A percentile compares a stretch with the other conserved stretches of the same genome.
These are phyloP conservation scores for Penicillium sp. DNA, from an alignment of 2,329 filamentous ascomycete genomes.

Conservation along the genomic window DNA sequence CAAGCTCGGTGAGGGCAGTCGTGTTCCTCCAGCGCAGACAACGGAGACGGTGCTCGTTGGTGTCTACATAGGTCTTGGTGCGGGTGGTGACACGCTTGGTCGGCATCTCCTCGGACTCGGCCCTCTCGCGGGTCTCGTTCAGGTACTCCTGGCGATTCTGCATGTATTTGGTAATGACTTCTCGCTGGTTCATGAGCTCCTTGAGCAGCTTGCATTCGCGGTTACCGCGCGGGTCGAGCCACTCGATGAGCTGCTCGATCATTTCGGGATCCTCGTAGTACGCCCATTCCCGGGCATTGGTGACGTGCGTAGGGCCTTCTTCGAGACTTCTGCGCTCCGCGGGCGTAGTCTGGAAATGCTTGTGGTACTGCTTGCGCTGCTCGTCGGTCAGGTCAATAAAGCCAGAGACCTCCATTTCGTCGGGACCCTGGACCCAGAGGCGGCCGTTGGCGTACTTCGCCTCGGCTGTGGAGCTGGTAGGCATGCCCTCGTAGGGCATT, in stretches of 20 bases:
- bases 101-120: slow-evolving; percentile 46
- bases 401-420: slow-evolving; percentile 79
- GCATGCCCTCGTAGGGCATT: slow-evolving; percentile 90
- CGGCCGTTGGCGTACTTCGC: slow-evolving; percentile 92
- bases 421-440: slow-evolving; percentile 94
- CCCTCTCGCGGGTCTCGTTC: slow-evolving; percentile 50
- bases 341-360: slow-evolving; percentile 76
- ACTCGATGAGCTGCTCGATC: slow-evolving; percentile 75
- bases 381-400: slow-evolving; percentile 77
- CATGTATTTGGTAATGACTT: slow-evolving; percentile 78
- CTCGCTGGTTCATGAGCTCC: slow-evolving; percentile 73
- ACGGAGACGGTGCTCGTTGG: slow-evolving; percentile 50
- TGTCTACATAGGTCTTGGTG: slow-evolving; percentile 58
- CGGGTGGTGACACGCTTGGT: slow-evolving; percentile 61
- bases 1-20: slow-evolving; percentile 57
- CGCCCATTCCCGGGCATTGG: slow-evolving; percentile 79
- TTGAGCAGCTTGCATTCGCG: slow-evolving; percentile 87
- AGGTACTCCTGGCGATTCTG: slow-evolving; percentile 73
- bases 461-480: slow-evolving; percentile 79
- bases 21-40: slow-evolving; percentile 67
- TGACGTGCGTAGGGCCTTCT: slow-evolving; percentile 77
- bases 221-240: slow-evolving; percentile 82
- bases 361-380: slow-evolving; percentile 71
- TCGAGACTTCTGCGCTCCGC: slow-evolving; percentile 81
- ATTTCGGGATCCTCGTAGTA: slow-evolving; percentile 80